Evolutionary conservation across 2,329 filamentous ascomycete species (phyloP).

Genomic region (Aureobasidium lini): DNA sequence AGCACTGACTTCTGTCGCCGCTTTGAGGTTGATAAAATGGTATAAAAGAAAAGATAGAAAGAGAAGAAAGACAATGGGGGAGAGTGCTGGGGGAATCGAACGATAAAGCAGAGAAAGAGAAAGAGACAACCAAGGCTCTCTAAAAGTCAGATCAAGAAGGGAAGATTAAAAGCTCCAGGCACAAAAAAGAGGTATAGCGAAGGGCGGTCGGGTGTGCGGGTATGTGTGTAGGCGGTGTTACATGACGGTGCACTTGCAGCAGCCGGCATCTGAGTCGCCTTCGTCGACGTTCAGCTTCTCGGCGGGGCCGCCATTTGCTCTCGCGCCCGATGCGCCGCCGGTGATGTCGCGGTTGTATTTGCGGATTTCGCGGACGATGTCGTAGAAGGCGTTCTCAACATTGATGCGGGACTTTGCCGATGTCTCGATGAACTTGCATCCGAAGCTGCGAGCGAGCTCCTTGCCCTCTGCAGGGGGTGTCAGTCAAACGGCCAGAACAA

Average conservation of each 20-base stretch:
- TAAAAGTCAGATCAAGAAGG: conserved; percentile 14
- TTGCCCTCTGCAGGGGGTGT: conserved; percentile 64
- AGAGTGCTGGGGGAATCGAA: conserved; percentile 13
- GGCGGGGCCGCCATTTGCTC: conserved; percentile 50
- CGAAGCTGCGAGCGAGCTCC: conserved; percentile 74
- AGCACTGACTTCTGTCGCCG: conserved; percentile 6
- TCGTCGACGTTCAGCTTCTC: conserved; percentile 70
- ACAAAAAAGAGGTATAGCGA: conserved; percentile 3
- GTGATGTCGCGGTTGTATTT: conserved; percentile 98
- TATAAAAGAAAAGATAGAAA: conserved; percentile 10
- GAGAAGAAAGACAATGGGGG: conserved; percentile 1
- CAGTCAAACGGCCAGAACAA: conserved; percentile 15
- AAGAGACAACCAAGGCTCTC: conserved; percentile 12
- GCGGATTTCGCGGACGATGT: conserved; percentile 95
- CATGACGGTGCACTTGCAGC: conserved; percentile 89
- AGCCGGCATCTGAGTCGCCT: conserved; percentile 57
- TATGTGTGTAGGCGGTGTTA: conserved; percentile 37
- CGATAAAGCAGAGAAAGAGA: conserved; percentile 3
- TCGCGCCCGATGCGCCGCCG: conserved; percentile 54
- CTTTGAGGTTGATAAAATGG: conserved; percentile 3
- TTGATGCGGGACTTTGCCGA: conserved; percentile 98
- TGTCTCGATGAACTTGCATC: conserved; percentile 98
- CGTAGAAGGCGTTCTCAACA: conserved; percentile 97
- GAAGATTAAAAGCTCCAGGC: conserved; percentile 12
- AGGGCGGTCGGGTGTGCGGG: not conserved